Evolutionary conservation across 2,329 filamentous ascomycete genomes (phyloP).

Genomic region (Alternaria sp.): DNA sequence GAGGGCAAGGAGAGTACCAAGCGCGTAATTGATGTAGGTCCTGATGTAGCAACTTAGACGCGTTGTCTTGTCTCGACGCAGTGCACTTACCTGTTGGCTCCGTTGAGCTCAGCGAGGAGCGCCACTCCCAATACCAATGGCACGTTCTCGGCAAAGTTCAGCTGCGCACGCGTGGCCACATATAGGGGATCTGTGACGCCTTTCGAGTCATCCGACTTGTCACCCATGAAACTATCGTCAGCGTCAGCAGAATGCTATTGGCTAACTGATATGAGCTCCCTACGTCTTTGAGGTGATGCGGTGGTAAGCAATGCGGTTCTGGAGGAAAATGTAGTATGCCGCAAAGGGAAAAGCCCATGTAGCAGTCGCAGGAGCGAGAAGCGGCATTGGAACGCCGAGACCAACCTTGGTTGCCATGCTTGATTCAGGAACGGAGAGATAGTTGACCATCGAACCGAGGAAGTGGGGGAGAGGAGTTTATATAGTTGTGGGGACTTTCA

Average conservation of each 20-base stretch:
- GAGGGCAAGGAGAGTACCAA: constrained; percentile 51
- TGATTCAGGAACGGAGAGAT: constrained; percentile 20
- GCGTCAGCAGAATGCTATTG: constrained; percentile 12
- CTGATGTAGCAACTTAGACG: constrained; percentile 18
- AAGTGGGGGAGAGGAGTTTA: constrained; percentile 4
- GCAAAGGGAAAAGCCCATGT: constrained; percentile 54
- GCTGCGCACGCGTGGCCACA: constrained; percentile 48
- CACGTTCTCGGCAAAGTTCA: constrained; percentile 57
- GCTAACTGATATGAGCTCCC: constrained; percentile 2
- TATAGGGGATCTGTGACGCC: constrained; percentile 43
- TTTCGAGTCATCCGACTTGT: constrained; percentile 24
- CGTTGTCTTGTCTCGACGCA: not conserved
- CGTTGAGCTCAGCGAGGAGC: constrained; percentile 56
- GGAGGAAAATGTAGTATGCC: constrained; percentile 53
- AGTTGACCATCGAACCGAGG: constrained; percentile 23
- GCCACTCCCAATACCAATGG: constrained; percentile 51
- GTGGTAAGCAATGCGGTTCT: constrained; percentile 49
- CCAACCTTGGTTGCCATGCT: constrained; percentile 43
- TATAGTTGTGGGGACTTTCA: constrained; percentile 8
- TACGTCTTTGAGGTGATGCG: constrained; percentile 46
- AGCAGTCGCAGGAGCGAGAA: constrained; percentile 49
- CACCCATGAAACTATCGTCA: constrained; percentile 34
- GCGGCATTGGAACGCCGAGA: constrained; percentile 43
- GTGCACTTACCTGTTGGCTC: constrained; percentile 45
- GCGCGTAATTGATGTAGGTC: constrained; percentile 48